These are phyloP conservation scores for Talaromyces borbonicus DNA, from an alignment of 495 filamentous ascomycete genomes.

Conservation along the genomic window DNA sequence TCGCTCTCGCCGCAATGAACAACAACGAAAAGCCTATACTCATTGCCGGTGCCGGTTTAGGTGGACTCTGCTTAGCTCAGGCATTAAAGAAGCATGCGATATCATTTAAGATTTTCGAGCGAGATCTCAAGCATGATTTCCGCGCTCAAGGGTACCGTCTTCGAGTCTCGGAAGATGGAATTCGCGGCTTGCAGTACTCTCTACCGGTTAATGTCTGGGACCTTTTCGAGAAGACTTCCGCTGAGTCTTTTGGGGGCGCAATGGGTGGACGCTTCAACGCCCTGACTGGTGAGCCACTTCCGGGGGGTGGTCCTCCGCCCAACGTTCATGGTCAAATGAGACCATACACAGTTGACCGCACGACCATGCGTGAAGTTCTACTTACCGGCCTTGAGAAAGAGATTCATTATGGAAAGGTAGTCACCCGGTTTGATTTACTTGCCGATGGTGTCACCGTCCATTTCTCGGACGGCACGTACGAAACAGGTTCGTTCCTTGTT, in stretches of 20 bases:
- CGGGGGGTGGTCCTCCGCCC: constrained; percentile 12
- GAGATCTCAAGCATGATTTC: constrained; percentile 23
- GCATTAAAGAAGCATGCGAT: constrained; percentile 41
- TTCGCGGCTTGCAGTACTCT: constrained; percentile 41
- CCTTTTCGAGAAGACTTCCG: constrained; percentile 43
- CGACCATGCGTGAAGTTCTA: constrained; percentile 19
- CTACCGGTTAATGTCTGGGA: constrained; percentile 34
- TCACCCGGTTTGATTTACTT: constrained; percentile 22
- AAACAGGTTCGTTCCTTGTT: constrained; percentile 28
- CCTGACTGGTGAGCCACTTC: constrained; percentile 4
- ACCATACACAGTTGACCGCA: constrained; percentile 20
- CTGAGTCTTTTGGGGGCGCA: constrained; percentile 27
- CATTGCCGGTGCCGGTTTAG: constrained; percentile 43
- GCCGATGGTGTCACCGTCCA: constrained; percentile 20
- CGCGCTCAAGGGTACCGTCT: constrained; percentile 38
- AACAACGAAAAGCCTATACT: constrained; percentile 15
- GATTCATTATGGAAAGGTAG: constrained; percentile 32
- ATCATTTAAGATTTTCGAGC: constrained; percentile 43
- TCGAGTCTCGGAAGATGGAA: constrained; percentile 38
- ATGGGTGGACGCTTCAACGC: constrained; percentile 13
- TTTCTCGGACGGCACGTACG: constrained; percentile 29
- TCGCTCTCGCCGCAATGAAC: not conserved
- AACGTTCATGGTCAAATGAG: constrained; percentile 2
- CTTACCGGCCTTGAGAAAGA: constrained; percentile 23
- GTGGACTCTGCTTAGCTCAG: constrained; percentile 45